Conservation (phyloP, 176 grass and related monocot species). For the Bromus sterilis region DNA sequence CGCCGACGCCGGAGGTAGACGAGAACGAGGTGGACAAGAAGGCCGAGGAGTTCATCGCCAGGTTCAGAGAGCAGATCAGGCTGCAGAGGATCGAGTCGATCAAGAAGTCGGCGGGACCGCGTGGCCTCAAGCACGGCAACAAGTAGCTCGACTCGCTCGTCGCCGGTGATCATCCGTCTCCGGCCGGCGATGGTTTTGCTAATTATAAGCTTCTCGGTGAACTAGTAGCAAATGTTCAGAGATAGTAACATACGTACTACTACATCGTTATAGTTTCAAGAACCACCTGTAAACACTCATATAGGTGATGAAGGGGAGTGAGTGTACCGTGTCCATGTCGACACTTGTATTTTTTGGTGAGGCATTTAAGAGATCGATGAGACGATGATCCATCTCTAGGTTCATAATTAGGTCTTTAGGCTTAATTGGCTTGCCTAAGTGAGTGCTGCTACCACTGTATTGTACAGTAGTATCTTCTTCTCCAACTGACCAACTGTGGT, state of each 20-base stretch:
- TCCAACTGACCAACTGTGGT: background rate
- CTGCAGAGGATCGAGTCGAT: constrained; percentile 83
- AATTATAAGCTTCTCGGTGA: background rate
- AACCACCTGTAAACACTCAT: constrained; percentile 46
- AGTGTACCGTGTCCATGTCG: background rate
- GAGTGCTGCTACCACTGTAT: background rate
- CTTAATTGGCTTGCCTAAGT: background rate
- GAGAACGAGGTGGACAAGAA: constrained; percentile 96
- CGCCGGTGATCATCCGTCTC: background rate
- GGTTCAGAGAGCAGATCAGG: constrained; percentile 94
- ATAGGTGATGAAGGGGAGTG: constrained; percentile 25
- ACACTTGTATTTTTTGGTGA: background rate
- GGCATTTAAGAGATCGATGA: background rate
- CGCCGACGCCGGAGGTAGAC: constrained; percentile 34
- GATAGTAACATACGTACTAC: constrained; percentile 11
- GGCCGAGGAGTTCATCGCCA: constrained; percentile 81
- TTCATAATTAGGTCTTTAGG: background rate
- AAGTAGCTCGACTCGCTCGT: constrained; percentile 12
- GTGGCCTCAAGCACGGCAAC: constrained; percentile 43
- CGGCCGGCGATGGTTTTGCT: background rate
- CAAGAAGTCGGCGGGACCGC: constrained; percentile 59
- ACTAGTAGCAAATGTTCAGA: constrained; percentile 2
- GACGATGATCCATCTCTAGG: constrained; percentile 7
- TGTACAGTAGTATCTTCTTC: too few species aligned
- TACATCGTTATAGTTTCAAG: constrained; percentile 10